A percentile compares a stretch with the other conserved stretches of the same genome.
phyloP scores from a whole-genome alignment of 345 rosid genomes.

The Tarenaya hassleriana region DNA sequence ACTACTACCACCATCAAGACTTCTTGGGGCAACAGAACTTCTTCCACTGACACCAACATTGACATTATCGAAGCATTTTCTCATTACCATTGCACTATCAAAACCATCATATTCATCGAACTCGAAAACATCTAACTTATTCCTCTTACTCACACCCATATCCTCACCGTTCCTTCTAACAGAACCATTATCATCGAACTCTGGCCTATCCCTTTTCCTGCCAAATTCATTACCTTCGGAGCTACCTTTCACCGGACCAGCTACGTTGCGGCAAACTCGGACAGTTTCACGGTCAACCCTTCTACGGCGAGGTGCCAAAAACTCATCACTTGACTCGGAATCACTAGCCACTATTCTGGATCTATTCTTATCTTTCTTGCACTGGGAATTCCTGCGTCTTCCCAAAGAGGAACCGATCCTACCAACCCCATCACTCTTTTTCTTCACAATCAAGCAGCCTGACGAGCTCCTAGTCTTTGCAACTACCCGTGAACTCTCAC shows the following conservation, averaged over 20 bases:
- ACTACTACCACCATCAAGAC: slow-evolving; percentile 36
- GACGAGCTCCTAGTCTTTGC: slow-evolving; percentile 58
- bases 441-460: slow-evolving; percentile 61
- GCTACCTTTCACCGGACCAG: slow-evolving; percentile 47
- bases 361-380: slow-evolving; percentile 57
- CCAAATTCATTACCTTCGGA: slow-evolving; percentile 35
- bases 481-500: slow-evolving; percentile 50
- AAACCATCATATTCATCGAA: slow-evolving; percentile 77
- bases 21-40: slow-evolving; percentile 27
- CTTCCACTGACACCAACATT: slow-evolving; percentile 37
- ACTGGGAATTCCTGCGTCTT: slow-evolving; percentile 29
- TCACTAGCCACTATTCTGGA: slow-evolving; percentile 55
- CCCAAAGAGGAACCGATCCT: slow-evolving; percentile 39
- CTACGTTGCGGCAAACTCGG: too few species aligned
- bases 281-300: slow-evolving; percentile 41
- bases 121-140: slow-evolving; percentile 66
- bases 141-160: slow-evolving; percentile 48
- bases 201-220: slow-evolving; percentile 46
- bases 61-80: slow-evolving; percentile 38
- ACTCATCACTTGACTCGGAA: slow-evolving; percentile 73
- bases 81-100: slow-evolving; percentile 40
- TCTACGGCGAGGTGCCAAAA: slow-evolving; percentile 39
- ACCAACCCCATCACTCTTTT: slow-evolving; percentile 44
- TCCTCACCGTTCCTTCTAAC: slow-evolving; percentile 34
- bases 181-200: slow-evolving; percentile 33